Evolutionary conservation across 2,329 filamentous ascomycete species (phyloP).

Genomic region (Zymoseptoria passerinii): DNA sequence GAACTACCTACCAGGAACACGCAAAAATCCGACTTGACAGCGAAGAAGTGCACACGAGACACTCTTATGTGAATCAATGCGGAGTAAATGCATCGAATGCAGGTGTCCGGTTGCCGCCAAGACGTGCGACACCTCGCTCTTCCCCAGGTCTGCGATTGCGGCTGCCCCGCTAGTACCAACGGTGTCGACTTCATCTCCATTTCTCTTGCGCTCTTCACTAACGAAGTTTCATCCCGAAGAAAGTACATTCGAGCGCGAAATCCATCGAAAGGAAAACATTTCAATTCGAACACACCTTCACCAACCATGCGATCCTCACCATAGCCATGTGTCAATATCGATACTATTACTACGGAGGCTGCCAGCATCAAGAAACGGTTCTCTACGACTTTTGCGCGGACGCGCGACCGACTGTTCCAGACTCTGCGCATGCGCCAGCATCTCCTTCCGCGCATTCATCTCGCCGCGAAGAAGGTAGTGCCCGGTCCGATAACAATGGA

Average conservation of each 20-base stretch:
- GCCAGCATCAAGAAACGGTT: conserved; percentile 24
- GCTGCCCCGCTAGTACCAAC: not conserved
- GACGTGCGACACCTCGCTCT: not conserved
- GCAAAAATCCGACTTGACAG: not conserved
- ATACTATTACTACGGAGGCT: conserved; percentile 25
- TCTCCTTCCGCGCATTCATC: not conserved
- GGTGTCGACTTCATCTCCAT: not conserved
- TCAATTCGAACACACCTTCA: not conserved
- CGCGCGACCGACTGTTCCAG: not conserved
- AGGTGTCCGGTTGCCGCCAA: not conserved
- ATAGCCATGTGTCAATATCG: conserved; percentile 27
- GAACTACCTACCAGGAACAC: not conserved
- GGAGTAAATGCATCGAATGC: not conserved
- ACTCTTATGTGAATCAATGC: not conserved
- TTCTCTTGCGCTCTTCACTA: not conserved
- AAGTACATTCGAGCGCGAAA: not conserved
- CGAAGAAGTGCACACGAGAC: not conserved
- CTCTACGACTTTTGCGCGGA: conserved; percentile 21
- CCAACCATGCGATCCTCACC: not conserved
- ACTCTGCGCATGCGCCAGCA: not conserved
- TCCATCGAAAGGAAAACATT: not conserved
- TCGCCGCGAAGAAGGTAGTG: not conserved
- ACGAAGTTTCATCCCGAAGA: not conserved
- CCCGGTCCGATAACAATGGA: not conserved
- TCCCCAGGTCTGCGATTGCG: not conserved